phyloP scores from a whole-genome alignment of 169 alveolate species.

The Plasmodium gaboni region DNA sequence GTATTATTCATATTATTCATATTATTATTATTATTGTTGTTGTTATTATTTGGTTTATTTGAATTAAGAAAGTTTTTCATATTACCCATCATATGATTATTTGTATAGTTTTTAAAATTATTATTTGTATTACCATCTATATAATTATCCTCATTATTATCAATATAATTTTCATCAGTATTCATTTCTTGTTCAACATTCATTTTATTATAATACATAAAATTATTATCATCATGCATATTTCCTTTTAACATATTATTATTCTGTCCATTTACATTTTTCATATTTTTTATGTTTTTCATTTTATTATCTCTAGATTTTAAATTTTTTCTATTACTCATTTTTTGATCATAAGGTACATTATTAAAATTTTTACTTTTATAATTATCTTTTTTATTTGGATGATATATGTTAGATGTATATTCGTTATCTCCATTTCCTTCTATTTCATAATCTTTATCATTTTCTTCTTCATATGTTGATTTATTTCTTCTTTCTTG shows the following conservation, averaged over 20 bases:
- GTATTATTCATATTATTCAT: neutral
- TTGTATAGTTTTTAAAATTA: neutral
- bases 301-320: constrained; percentile 23
- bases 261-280: neutral
- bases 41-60: constrained; percentile 2
- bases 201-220: neutral
- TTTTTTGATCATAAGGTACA: constrained; percentile 2
- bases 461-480: neutral
- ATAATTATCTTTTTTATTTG: constrained; percentile 10
- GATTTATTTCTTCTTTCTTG: neutral
- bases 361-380: constrained; percentile 1
- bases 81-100: constrained; percentile 2
- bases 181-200: neutral
- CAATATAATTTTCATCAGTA: neutral
- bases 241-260: neutral
- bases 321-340: constrained; percentile 24
- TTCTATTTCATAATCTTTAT: constrained; percentile 1
- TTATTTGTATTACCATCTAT: neutral
- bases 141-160: neutral
- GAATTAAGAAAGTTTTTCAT: constrained; percentile 7
- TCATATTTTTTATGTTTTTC: constrained; percentile 25
- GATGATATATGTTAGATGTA: constrained; percentile 8
- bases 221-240: neutral
- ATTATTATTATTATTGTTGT: constrained; percentile 6
- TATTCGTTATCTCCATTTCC: neutral